Evolutionary conservation across 495 filamentous ascomycete genomes (phyloP).

Genomic region (Neurospora sublineolata): DNA sequence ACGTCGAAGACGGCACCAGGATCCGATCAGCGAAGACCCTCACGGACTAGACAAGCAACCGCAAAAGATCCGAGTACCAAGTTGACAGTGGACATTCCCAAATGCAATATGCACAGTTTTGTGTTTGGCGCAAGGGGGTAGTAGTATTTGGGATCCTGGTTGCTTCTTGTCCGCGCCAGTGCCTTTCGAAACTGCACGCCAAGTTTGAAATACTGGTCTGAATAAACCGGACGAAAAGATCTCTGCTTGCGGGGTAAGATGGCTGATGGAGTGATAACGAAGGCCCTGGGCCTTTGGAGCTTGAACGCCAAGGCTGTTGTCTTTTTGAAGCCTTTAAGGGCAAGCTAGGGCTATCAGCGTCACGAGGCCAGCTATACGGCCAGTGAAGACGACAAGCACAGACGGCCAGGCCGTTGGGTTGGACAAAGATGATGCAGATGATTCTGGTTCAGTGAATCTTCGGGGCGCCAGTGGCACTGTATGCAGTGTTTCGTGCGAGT

Average conservation of each 20-base stretch:
- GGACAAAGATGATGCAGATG: conserved; percentile 37
- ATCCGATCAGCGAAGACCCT: conserved; percentile 10
- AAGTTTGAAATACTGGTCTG: not conserved
- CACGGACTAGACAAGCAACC: conserved; percentile 14
- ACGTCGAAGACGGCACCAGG: conserved; percentile 9
- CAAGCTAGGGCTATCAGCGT: not conserved
- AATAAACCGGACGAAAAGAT: not conserved
- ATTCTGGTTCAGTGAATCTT: conserved; percentile 30
- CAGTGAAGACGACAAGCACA: conserved; percentile 5
- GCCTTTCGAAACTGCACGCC: not conserved
- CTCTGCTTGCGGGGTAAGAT: not conserved
- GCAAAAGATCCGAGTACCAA: conserved; percentile 14
- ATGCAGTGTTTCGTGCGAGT: conserved; percentile 32
- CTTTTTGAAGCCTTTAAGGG: not conserved
- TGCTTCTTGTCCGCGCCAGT: not conserved
- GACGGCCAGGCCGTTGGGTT: conserved; percentile 16
- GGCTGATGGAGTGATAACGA: not conserved
- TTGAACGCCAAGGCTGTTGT: not conserved
- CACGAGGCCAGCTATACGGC: conserved; percentile 4
- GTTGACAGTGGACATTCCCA: conserved; percentile 21
- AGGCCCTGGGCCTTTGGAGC: not conserved
- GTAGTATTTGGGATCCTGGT: not conserved
- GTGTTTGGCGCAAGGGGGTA: not conserved
- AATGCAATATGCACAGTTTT: conserved; percentile 5
- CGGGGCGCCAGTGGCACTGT: conserved; percentile 31